A percentile compares a stretch with the other conserved stretches of the same genome.
Evolutionary conservation across 805 yeast species (phyloP).

Genomic region (Yarrowia phangngaensis): DNA sequence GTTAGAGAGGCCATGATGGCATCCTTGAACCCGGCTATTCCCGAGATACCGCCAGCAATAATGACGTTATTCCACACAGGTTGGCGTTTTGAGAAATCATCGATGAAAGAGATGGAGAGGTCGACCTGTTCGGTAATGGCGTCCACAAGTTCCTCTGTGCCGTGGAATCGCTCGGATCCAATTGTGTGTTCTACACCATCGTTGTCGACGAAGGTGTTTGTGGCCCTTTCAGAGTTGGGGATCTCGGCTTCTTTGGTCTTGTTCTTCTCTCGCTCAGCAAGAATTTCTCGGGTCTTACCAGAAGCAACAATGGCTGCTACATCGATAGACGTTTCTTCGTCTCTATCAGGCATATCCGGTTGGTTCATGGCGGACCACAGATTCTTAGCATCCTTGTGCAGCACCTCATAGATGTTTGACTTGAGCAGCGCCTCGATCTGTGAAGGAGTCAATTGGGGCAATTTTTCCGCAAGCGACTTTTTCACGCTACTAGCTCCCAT

Average conservation of each 20-base stretch:
- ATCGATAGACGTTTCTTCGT: constrained; percentile 74
- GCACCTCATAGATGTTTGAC: constrained; percentile 73
- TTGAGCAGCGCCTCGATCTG: constrained; percentile 74
- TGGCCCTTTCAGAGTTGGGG: constrained; percentile 64
- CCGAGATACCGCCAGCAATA: constrained; percentile 71
- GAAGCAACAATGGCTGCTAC: constrained; percentile 86
- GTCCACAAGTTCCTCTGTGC: constrained; percentile 58
- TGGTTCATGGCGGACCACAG: constrained; percentile 57
- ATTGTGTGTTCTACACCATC: constrained; percentile 55
- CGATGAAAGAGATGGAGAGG: constrained; percentile 51
- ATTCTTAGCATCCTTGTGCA: constrained; percentile 55
- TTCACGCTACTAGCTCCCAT: constrained; percentile 68
- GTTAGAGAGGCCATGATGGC: constrained; percentile 58
- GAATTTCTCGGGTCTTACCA: constrained; percentile 64
- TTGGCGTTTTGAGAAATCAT: constrained; percentile 67
- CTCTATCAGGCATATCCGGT: constrained; percentile 38
- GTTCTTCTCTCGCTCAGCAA: constrained; percentile 59
- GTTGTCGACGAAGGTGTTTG: constrained; percentile 64
- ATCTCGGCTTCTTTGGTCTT: constrained; percentile 39
- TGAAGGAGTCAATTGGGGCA: constrained; percentile 53
- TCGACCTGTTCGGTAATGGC: constrained; percentile 54
- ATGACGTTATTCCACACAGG: constrained; percentile 82
- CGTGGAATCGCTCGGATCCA: constrained; percentile 90
- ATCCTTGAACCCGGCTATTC: constrained; percentile 71
- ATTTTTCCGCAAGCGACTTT: constrained; percentile 46